Conservation (phyloP, 2,329 filamentous ascomycete genomes). For the Penicillium sp. region DNA sequence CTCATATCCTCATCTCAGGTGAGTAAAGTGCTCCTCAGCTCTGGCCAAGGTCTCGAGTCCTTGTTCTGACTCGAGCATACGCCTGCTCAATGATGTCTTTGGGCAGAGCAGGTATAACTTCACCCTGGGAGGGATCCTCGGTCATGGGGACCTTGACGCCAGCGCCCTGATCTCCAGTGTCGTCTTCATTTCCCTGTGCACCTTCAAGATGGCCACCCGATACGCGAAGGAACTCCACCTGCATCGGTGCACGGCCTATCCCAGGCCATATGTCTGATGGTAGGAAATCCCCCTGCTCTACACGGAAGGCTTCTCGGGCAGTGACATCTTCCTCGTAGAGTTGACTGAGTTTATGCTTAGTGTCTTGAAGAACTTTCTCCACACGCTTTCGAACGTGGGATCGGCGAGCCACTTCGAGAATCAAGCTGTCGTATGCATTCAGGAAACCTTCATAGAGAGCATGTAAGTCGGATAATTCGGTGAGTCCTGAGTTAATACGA, state of each 20-base stretch:
- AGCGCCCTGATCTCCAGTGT: slow-evolving; percentile 8
- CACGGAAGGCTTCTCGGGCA: slow-evolving; percentile 76
- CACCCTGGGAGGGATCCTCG: slow-evolving; percentile 30
- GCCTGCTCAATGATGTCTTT: slow-evolving; percentile 49
- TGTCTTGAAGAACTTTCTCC: slow-evolving; percentile 73
- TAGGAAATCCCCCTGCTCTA: slow-evolving; percentile 82
- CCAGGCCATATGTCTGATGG: slow-evolving; percentile 88
- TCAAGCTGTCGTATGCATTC: slow-evolving; percentile 78
- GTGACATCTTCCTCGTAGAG: slow-evolving; percentile 73
- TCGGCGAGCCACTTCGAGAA: slow-evolving; percentile 81
- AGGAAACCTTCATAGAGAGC: slow-evolving; percentile 88
- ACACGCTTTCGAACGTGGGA: slow-evolving; percentile 74
- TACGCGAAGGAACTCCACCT: slow-evolving; percentile 44
- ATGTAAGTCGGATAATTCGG: slow-evolving; percentile 75
- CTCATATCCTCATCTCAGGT: background rate
- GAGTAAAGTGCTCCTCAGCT: background rate
- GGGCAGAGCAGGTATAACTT: slow-evolving; percentile 48
- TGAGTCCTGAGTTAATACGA: slow-evolving; percentile 69
- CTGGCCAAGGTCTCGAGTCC: slow-evolving; percentile 27
- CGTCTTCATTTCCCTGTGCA: slow-evolving; percentile 13
- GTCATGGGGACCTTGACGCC: slow-evolving; percentile 10
- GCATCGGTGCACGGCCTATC: slow-evolving; percentile 63
- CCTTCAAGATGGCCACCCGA: slow-evolving; percentile 40
- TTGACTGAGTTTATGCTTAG: slow-evolving; percentile 74
- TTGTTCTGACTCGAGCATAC: slow-evolving; percentile 42